Conservation (phyloP, 1,284 basidiomycete species). For the Rhizopogon parksii region DNA sequence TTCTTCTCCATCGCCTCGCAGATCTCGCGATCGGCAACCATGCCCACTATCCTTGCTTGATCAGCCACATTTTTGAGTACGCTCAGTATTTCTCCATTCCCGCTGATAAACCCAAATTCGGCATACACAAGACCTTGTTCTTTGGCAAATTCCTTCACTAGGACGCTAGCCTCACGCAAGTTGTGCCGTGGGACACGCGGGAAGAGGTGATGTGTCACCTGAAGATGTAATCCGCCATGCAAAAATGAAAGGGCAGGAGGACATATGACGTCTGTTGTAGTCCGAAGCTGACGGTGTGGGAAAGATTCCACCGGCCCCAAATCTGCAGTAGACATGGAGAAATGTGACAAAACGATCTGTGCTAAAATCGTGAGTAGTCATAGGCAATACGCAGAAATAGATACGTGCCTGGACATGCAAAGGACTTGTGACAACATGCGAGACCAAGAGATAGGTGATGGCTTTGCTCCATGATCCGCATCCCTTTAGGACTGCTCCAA, state of each 20-base stretch:
- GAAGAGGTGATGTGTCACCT: slow-evolving; percentile 97
- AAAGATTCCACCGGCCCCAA: slow-evolving; percentile 90
- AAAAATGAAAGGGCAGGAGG: slow-evolving; percentile 78
- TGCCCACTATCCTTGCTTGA: slow-evolving; percentile 69
- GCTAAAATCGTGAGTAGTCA: slow-evolving; percentile 1
- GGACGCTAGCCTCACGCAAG: slow-evolving; percentile 69
- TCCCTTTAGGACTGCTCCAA: slow-evolving; percentile 53
- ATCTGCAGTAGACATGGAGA: slow-evolving; percentile 91
- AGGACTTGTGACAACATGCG: slow-evolving; percentile 77
- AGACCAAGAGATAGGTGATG: slow-evolving; percentile 69
- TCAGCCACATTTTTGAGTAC: slow-evolving; percentile 76
- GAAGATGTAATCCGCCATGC: slow-evolving; percentile 91
- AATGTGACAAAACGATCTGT: slow-evolving; percentile 97
- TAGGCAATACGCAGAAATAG: not conserved
- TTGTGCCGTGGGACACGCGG: slow-evolving; percentile 94
- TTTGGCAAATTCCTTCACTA: slow-evolving; percentile 82
- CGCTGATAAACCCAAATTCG: slow-evolving; percentile 84
- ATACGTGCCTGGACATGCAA: slow-evolving; percentile 71
- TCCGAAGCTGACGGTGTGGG: slow-evolving; percentile 87
- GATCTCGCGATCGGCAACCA: slow-evolving; percentile 64
- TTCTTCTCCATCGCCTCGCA: slow-evolving; percentile 51
- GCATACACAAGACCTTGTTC: slow-evolving; percentile 83
- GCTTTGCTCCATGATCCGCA: slow-evolving; percentile 64
- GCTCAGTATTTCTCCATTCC: slow-evolving; percentile 74
- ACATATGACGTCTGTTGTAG: slow-evolving; percentile 94